These are phyloP conservation scores for Osmanthus fragrans DNA, from an alignment of 257 asterid species.

Conservation along the genomic window DNA sequence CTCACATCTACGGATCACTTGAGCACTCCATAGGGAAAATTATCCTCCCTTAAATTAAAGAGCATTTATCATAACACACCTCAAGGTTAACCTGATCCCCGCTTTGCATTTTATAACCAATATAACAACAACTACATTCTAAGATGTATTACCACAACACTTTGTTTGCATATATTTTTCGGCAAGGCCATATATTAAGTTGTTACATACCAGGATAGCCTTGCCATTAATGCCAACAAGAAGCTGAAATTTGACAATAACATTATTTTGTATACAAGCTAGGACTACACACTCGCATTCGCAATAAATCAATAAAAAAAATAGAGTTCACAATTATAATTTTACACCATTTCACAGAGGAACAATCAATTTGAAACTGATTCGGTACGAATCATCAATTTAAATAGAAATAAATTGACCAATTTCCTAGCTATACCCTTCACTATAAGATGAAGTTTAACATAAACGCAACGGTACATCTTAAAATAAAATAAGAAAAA, in stretches of 20 bases:
- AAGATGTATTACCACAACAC: neutral
- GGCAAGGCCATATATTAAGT: too few relatives aligned
- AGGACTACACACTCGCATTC: too few relatives aligned
- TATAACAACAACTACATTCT: neutral
- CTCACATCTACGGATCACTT: too few relatives aligned
- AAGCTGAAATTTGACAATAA: too few relatives aligned
- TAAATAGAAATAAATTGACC: neutral
- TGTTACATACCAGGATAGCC: too few relatives aligned
- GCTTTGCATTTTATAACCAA: neutral
- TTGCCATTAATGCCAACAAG: too few relatives aligned
- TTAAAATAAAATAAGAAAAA: neutral
- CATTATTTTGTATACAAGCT: too few relatives aligned
- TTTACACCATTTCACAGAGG: neutral
- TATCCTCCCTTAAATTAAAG: neutral
- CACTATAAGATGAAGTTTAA: neutral
- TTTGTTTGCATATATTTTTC: neutral
- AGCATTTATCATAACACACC: neutral
- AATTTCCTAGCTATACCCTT: neutral
- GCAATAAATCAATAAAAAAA: neutral
- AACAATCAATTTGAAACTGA: neutral
- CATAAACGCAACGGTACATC: neutral
- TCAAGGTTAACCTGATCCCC: neutral
- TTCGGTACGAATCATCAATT: neutral
- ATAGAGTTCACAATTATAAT: too few relatives aligned
- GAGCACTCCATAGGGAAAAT: neutral